phyloP scores from a whole-genome alignment of 2,329 filamentous ascomycete genomes.

The Teratosphaeria zuluensis region DNA sequence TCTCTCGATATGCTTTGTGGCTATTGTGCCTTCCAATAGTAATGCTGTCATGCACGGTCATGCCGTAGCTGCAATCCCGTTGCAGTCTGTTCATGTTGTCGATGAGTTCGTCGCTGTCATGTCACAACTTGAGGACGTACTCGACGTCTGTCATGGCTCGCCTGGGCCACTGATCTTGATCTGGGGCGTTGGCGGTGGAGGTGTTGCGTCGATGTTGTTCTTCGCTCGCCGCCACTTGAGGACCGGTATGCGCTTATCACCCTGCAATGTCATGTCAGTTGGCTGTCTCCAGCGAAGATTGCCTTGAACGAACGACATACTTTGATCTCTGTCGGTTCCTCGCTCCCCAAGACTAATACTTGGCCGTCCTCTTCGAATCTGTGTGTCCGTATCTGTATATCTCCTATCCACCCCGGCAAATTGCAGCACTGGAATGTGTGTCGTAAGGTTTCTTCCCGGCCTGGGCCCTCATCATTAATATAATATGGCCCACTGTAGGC shows the following conservation, averaged over 20 bases:
- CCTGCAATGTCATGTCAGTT: constrained; percentile 12
- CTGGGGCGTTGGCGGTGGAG: constrained; percentile 27
- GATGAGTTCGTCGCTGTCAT: background rate
- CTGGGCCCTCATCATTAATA: constrained; percentile 26
- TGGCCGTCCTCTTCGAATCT: constrained; percentile 30
- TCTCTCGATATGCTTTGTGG: background rate
- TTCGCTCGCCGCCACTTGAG: constrained; percentile 27
- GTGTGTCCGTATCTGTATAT: constrained; percentile 28
- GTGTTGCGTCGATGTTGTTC: constrained; percentile 22
- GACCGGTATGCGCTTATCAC: constrained; percentile 28
- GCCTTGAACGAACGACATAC: constrained; percentile 11
- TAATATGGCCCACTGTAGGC: constrained; percentile 30
- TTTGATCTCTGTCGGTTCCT: constrained; percentile 30
- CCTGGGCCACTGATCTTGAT: constrained; percentile 30
- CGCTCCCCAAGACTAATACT: constrained; percentile 28
- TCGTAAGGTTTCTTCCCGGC: constrained; percentile 24
- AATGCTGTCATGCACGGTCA: background rate
- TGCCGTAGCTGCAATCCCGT: background rate
- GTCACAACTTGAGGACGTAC: background rate
- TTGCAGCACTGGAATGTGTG: constrained; percentile 31
- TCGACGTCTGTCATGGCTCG: constrained; percentile 18
- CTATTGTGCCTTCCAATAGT: background rate
- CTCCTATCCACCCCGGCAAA: constrained; percentile 29
- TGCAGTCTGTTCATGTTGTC: background rate
- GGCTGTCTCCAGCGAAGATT: background rate